Evolutionary conservation across 345 rosid species (phyloP).

Genomic region (Salix caprea): DNA sequence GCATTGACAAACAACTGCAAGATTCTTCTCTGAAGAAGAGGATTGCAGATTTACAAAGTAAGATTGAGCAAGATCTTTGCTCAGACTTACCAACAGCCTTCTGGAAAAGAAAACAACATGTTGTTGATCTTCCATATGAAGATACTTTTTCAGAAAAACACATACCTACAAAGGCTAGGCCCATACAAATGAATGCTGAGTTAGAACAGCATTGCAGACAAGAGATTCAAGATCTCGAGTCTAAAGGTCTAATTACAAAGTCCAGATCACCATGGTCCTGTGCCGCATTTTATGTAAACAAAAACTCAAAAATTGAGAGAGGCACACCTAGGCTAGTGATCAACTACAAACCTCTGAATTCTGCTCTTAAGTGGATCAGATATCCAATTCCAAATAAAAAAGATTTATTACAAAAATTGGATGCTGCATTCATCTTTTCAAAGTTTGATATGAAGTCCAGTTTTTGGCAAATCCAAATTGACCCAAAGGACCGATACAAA

Average conservation of each 20-base stretch:
- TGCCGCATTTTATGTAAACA: neutral
- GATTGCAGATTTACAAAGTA: too few species aligned
- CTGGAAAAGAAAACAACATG: neutral
- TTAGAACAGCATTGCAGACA: neutral
- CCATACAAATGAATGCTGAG: neutral
- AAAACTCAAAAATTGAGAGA: neutral
- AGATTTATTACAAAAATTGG: too few species aligned
- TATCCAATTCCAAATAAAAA: too few species aligned
- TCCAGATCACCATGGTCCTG: neutral
- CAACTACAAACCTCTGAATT: too few species aligned
- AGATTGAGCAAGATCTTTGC: neutral
- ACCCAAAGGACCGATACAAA: neutral
- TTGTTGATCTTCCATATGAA: neutral
- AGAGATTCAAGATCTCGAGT: neutral
- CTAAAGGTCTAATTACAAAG: neutral
- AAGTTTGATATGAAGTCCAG: accelerated
- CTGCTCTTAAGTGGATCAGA: too few species aligned
- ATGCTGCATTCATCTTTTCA: neutral
- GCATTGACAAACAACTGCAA: too few species aligned
- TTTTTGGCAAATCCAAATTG: neutral
- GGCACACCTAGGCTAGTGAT: too few species aligned
- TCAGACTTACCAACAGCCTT: neutral
- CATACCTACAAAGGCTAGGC: neutral
- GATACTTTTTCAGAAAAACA: neutral
- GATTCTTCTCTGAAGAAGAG: too few species aligned